Conservation (phyloP, 2,329 filamentous ascomycete genomes). For the Dryadomyces quercivorus region DNA sequence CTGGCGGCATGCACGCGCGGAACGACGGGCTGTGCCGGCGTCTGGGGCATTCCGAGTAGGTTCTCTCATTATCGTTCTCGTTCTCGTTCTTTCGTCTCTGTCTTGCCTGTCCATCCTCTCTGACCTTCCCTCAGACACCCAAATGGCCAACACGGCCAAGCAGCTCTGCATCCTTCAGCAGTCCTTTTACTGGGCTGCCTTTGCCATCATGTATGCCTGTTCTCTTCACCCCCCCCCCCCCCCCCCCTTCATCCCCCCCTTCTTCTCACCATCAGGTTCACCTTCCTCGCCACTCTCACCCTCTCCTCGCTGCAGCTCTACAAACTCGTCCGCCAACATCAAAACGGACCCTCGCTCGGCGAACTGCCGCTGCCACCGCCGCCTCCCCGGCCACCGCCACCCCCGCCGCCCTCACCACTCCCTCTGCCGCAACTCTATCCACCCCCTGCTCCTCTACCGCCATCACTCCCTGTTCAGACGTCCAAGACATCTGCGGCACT, state of each 20-base stretch:
- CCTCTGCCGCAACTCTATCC: neutral
- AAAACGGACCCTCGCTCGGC: neutral
- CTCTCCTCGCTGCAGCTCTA: neutral
- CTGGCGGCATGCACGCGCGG: neutral
- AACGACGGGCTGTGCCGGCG: neutral
- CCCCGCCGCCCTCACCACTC: neutral
- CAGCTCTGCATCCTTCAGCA: neutral
- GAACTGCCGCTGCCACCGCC: neutral
- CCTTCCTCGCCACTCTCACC: constrained; percentile 2
- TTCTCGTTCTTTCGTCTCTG: neutral
- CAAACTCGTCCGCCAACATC: neutral
- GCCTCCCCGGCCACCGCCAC: neutral
- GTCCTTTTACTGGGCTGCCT: neutral
- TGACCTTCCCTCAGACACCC: neutral
- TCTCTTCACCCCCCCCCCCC: neutral
- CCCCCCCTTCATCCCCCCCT: no score
- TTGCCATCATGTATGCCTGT: neutral
- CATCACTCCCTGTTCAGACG: neutral
- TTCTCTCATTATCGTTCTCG: no score
- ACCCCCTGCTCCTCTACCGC: neutral
- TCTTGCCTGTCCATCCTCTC: neutral
- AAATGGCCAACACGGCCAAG: neutral
- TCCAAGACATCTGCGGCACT: neutral
- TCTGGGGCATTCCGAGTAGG: neutral
- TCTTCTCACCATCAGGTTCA: neutral